Evolutionary conservation across 371 early-diverging fungal genomes (phyloP), one percentile per base, ranked within the genome.

Genomic region (Coemansia sp.): DNA sequence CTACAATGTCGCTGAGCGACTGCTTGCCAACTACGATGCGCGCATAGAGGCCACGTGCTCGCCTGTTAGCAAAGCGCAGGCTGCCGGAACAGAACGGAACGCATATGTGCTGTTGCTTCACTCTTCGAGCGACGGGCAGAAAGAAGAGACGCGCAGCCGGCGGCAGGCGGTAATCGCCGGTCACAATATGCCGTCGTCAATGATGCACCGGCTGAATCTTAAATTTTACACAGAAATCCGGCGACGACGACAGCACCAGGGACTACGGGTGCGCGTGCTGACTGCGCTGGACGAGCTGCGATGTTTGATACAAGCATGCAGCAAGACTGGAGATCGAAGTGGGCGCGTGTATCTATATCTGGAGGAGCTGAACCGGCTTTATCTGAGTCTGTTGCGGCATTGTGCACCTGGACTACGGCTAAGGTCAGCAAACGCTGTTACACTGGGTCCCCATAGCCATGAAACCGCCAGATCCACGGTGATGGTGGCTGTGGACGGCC

Each of bases 131-230:
- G 8, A 9, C 47, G 33, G 36, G 14, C 36, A 20, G 3, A n/a
- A n/a, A 36, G 10, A 8, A 3, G 38, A 16, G 10, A 7, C 38
- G 33, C 53, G 36, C 16, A 35, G 5, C 53, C n/a, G n/a, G 20
- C 9, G 36, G 26, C 36, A 31, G 38, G 45, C 36, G 9, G 38
- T 33, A 26, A 48, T 45, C 14, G 16, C 57, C 5, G 71, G 75
- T 9, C 57, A 51, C 14, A 45, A 57, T 30, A 74, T 74, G 75
- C 75, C 75, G 16, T 74, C 75, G 41, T 65, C 75, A 34, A 56
- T 74, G 47, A 74, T 74, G 75, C 57, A 31, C 38, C 57, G 59
- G 12, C 62, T 70, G 5, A 49, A 51, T 11, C 50, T 74, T 20
- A 42, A 52, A 41, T 59, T 61, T 11, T 54, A 59, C 38, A 39